Percentiles rank a stretch among this genome's conserved stretches.
Conservation (phyloP, 2,329 filamentous ascomycete genomes). For the Neonectria coccinea region DNA sequence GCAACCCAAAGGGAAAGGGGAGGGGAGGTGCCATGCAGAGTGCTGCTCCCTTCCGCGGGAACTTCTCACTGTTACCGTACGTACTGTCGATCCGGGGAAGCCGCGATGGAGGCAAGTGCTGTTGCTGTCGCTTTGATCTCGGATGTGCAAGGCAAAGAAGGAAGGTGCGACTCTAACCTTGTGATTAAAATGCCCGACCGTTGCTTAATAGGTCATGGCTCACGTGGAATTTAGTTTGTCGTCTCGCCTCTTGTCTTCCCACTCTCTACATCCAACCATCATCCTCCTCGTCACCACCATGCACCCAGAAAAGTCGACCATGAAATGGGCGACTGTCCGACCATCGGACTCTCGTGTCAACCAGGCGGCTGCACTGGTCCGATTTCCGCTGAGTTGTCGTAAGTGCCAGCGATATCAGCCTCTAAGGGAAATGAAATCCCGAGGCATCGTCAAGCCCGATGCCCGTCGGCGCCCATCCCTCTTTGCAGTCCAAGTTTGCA, state of each 20-base stretch:
- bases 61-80: constrained; percentile 2
- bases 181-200: background rate
- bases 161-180: background rate
- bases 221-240: background rate
- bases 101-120: constrained; percentile 26
- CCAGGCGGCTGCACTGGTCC: constrained; percentile 1
- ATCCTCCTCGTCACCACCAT: background rate
- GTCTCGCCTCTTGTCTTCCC: background rate
- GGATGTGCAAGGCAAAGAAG: background rate
- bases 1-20: background rate
- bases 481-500: constrained; percentile 1
- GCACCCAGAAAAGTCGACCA: background rate
- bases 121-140: background rate
- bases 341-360: constrained; percentile 5
- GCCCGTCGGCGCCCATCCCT: constrained; percentile 23
- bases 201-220: background rate
- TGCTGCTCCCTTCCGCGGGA: constrained; percentile 6
- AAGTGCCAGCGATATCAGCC: constrained; percentile 9
- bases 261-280: background rate
- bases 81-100: constrained; percentile 25
- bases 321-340: background rate
- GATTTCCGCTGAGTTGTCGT: background rate
- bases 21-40: constrained; percentile 2
- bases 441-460: constrained; percentile 1
- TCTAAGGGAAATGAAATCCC: constrained; percentile 11